These are phyloP conservation scores for Pythium monospermum DNA, from an alignment of 352 stramenopile species.

Conservation along the genomic window DNA sequence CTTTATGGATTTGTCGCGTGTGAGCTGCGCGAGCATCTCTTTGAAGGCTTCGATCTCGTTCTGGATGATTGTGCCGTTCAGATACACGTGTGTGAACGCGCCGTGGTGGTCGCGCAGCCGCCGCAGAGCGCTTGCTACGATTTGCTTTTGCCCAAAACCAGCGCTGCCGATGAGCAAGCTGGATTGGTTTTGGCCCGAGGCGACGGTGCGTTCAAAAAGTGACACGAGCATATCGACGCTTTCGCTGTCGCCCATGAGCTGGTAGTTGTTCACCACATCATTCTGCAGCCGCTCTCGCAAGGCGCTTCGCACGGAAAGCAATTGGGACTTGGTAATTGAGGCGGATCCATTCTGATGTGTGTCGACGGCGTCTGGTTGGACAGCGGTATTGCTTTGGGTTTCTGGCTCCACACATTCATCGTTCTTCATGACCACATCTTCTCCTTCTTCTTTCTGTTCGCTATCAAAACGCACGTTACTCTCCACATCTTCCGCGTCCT, in stretches of 20 bases:
- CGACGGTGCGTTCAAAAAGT: conserved; percentile 66
- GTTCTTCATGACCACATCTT: background rate
- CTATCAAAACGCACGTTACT: background rate
- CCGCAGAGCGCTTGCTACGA: conserved; percentile 48
- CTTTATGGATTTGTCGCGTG: conserved; percentile 46
- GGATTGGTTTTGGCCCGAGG: conserved; percentile 73
- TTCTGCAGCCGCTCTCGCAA: conserved; percentile 36
- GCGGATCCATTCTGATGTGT: background rate
- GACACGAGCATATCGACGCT: conserved; percentile 40
- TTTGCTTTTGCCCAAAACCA: conserved; percentile 40
- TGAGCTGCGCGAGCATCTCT: conserved; percentile 70
- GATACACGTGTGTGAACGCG: conserved; percentile 58
- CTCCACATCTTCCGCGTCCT: background rate
- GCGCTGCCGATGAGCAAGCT: conserved; percentile 61
- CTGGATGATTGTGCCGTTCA: conserved; percentile 73
- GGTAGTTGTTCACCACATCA: conserved; percentile 16
- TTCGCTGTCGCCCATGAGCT: conserved; percentile 12
- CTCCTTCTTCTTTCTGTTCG: background rate
- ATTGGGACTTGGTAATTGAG: conserved; percentile 18
- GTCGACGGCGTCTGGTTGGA: background rate
- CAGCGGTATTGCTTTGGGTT: background rate
- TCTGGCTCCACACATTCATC: background rate
- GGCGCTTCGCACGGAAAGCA: conserved; percentile 32
- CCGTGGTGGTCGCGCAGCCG: conserved; percentile 34
- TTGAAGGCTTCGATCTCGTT: conserved; percentile 86